Evolutionary conservation across 129 eudicot species (phyloP).

Genomic region (Lonicera japonica): DNA sequence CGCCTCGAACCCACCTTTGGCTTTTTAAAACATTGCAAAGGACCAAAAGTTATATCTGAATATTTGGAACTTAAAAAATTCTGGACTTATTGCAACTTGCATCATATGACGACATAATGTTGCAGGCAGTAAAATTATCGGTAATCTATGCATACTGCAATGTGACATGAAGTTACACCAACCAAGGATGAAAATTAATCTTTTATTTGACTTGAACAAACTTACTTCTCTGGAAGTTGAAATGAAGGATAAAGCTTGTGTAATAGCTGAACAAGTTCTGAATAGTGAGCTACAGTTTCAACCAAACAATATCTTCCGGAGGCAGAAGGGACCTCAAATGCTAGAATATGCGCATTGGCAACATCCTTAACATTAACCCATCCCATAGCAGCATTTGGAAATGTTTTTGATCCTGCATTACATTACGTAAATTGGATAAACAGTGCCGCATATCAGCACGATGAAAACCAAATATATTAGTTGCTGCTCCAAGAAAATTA

Average conservation of each 20-base stretch:
- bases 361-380: slow-evolving; percentile 16
- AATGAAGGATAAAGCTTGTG: slow-evolving; percentile 14
- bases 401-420: slow-evolving; percentile 7
- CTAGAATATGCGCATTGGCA: slow-evolving; percentile 12
- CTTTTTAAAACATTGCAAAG: too few relatives aligned
- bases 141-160: too few relatives aligned
- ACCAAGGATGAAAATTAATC: too few relatives aligned
- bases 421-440: not conserved
- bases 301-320: slow-evolving; percentile 11
- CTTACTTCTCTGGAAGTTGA: slow-evolving; percentile 5
- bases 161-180: too few relatives aligned
- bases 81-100: too few relatives aligned
- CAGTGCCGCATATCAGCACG: not conserved
- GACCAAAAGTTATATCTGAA: too few relatives aligned
- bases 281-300: slow-evolving; percentile 4
- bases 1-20: too few relatives aligned
- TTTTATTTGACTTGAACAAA: not conserved
- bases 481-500: not conserved
- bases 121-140: too few relatives aligned
- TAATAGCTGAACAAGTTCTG: slow-evolving; percentile 8
- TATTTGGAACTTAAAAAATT: too few relatives aligned
- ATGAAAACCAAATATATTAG: not conserved
- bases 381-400: slow-evolving; percentile 1
- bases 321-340: slow-evolving; percentile 19
- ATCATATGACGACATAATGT: too few relatives aligned